Base-by-base conservation (phyloP, 768 basidiomycete genomes). In the Tricholoma bakamatsutake region DNA sequence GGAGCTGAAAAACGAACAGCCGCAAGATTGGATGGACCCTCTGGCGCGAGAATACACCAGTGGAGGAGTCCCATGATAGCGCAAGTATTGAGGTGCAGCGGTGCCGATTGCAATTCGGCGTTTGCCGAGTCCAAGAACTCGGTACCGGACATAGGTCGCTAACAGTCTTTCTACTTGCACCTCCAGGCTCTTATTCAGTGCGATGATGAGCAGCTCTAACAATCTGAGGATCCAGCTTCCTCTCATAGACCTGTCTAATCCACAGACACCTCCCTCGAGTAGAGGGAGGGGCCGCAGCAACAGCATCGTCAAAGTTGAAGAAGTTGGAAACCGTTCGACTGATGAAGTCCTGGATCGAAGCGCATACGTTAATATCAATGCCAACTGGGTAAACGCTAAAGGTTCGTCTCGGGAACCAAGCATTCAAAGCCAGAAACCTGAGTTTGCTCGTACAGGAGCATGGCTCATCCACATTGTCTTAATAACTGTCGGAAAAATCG, bases 401-500 rank as follows among this genome's bases (percentile, higher is more conserved):
- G 93, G 93, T 90, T 42, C 50, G 71, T 53, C n/a, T n/a, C 54
- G 51, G 42, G 5, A 43, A 7, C 46, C 39, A 18, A 54, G 35
- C 42, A 52, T 31, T 30, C 51, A 47, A 42, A 35, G 13, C 39
- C 50, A 50, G 52, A n/a, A 53, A 7, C 31, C 43, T 49, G 13
- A 45, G 60, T 35, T 33, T 31, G 5, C 28, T 50, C 17, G n/a
- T 18, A 3, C 63, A 98, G 96, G 97, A 56, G 95, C 97, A 62
- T 99, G 97, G 97, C 74, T 96, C 62, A 98, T 99, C 57, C 97
- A 99, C 69, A 83, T 95, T 54, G 87, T 98, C 39, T 84, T 99
- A 66, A 93, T 99, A 64, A 78, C 90, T 52, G 72, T 83, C 21
- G 93, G 91, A 54, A 99, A 98, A 74, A 81, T 98, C 60, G 80